Evolutionary conservation across 495 filamentous ascomycete genomes (phyloP).

Genomic region (Trichocladium uniseriatum): DNA sequence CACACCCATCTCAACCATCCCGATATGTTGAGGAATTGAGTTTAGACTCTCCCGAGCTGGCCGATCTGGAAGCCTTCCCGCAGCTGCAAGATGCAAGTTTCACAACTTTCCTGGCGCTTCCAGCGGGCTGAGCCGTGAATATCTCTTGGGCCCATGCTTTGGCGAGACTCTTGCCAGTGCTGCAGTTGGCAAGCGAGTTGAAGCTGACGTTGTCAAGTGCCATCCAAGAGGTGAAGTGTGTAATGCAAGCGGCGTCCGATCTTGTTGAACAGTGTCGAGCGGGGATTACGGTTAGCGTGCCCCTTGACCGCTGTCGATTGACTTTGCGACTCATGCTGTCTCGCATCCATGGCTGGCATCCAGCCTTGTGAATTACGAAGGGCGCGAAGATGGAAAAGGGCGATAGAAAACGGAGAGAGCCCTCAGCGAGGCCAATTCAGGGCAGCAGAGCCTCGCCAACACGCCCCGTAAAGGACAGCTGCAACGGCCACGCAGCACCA

Average conservation of each 20-base stretch:
- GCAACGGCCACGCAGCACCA: too few species aligned
- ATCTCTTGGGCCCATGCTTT: too few species aligned
- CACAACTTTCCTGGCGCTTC: constrained; percentile 4
- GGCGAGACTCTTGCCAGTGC: background rate
- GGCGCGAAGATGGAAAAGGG: background rate
- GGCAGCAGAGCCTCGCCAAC: too few species aligned
- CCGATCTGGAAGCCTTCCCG: background rate
- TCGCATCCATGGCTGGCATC: background rate
- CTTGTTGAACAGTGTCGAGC: too few species aligned
- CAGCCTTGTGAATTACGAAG: background rate
- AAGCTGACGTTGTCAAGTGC: background rate
- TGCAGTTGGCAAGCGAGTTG: constrained; percentile 1
- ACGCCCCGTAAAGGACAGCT: too few species aligned
- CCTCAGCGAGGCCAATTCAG: too few species aligned
- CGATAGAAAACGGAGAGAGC: too few species aligned
- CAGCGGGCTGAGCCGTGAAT: constrained; percentile 1
- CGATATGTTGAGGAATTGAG: too few species aligned
- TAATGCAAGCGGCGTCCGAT: too few species aligned
- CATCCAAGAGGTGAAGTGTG: too few species aligned
- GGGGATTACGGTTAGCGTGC: background rate
- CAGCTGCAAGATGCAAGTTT: background rate
- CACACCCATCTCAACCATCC: too few species aligned
- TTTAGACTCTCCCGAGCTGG: background rate
- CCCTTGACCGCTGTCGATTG: background rate
- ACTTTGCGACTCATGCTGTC: background rate